phyloP scores from a whole-genome alignment of 164 flowering plant species.

The Nymphaea colorata region DNA sequence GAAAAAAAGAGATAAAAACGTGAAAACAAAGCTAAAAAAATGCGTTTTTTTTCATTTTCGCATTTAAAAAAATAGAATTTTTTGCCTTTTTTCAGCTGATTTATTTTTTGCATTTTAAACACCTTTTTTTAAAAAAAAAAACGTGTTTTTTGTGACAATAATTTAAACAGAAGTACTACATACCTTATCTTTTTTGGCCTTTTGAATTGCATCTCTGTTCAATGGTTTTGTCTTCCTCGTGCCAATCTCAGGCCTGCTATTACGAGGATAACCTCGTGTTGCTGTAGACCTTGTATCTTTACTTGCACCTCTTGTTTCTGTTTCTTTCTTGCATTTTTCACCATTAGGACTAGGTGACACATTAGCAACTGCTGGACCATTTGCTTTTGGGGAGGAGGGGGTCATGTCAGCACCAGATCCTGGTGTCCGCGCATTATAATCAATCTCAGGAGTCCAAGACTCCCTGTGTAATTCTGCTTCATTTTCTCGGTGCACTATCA shows the following conservation, averaged over 20 bases:
- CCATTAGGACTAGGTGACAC: constrained; percentile 13
- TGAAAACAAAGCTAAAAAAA: not conserved
- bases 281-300: constrained; percentile 36
- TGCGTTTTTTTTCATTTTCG: not conserved
- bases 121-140: too few species aligned
- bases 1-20: too few species aligned
- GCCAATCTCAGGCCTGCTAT: constrained; percentile 32
- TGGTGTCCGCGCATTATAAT: constrained; percentile 27
- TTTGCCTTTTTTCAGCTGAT: too few species aligned
- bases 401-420: constrained; percentile 18
- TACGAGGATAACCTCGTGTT: constrained; percentile 29
- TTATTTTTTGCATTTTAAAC: too few species aligned
- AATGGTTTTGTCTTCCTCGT: constrained; percentile 33
- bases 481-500: constrained; percentile 58
- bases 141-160: not conserved
- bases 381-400: constrained; percentile 18
- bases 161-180: not conserved
- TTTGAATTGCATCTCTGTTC: constrained; percentile 27
- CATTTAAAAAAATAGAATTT: not conserved
- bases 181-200: constrained; percentile 65
- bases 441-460: constrained; percentile 70
- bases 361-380: constrained; percentile 17
- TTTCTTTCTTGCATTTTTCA: constrained; percentile 10
- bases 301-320: constrained; percentile 20
- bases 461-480: constrained; percentile 21